Conservation (phyloP, 2,329 filamentous ascomycete genomes). For the Sclerotinia trifoliorum region DNA sequence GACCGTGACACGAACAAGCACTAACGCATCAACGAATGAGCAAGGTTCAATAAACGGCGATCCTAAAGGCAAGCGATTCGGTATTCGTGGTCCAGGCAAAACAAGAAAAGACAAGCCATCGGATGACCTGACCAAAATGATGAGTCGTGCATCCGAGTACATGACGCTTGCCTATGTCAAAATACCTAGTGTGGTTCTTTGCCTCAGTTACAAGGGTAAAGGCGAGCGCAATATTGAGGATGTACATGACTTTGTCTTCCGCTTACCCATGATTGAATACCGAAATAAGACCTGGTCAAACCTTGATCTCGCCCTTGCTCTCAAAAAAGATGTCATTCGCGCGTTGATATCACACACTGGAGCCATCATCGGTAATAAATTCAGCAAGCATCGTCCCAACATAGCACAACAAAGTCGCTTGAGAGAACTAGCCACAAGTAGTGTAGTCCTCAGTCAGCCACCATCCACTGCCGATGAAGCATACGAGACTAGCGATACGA, state of each 20-base stretch:
- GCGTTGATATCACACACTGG: slow-evolving; percentile 93
- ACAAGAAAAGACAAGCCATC: slow-evolving; percentile 61
- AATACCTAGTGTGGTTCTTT: slow-evolving; percentile 91
- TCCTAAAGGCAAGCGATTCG: slow-evolving; percentile 51
- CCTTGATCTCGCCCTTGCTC: slow-evolving; percentile 82
- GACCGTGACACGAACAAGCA: slow-evolving; percentile 33
- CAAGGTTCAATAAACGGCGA: slow-evolving; percentile 36
- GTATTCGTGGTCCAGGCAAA: slow-evolving; percentile 51
- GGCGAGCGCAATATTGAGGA: slow-evolving; percentile 95
- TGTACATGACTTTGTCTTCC: slow-evolving; percentile 96
- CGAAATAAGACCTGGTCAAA: slow-evolving; percentile 99
- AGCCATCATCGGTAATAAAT: slow-evolving; percentile 96
- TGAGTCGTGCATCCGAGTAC: slow-evolving; percentile 89
- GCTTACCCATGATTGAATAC: slow-evolving; percentile 90
- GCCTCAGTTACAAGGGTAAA: slow-evolving; percentile 94
- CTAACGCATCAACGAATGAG: slow-evolving; percentile 31
- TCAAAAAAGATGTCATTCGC: slow-evolving; percentile 93
- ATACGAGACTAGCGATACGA: slow-evolving; percentile 38
- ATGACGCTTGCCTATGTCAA: slow-evolving; percentile 97
- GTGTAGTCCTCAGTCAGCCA: slow-evolving; percentile 34
- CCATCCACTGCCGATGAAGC: slow-evolving; percentile 37
- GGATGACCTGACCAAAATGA: slow-evolving; percentile 96
- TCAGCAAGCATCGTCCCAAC: slow-evolving; percentile 81
- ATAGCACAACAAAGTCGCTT: slow-evolving; percentile 76
- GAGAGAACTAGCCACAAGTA: slow-evolving; percentile 77